These are phyloP conservation scores for Physcomitrium patens DNA, from an alignment of 225 moss, liverwort and hornwort genomes.

Conservation along the genomic window DNA sequence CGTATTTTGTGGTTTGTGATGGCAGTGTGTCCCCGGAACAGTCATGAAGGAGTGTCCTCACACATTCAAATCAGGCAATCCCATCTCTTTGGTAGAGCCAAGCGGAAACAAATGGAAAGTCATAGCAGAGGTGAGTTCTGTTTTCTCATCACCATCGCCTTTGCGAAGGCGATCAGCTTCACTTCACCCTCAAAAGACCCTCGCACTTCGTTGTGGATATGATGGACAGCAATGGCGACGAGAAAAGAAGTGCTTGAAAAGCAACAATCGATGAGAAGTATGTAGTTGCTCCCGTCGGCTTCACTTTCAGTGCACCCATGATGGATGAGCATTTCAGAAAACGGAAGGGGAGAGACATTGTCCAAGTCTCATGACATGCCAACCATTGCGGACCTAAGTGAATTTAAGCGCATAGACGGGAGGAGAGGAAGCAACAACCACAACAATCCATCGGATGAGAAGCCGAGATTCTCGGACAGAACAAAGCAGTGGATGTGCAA, in stretches of 20 bases:
- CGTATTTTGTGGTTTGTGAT: background rate
- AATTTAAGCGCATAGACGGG: background rate
- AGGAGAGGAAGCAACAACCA: conserved; percentile 27
- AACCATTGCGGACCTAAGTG: conserved; percentile 26
- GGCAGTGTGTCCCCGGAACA: conserved; percentile 48
- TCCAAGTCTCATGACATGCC: background rate
- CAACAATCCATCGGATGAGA: conserved; percentile 14
- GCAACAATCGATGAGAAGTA: conserved; percentile 44
- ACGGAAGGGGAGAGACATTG: conserved; percentile 35
- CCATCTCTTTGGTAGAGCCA: conserved; percentile 47
- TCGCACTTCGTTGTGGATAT: conserved; percentile 47
- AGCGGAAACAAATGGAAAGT: conserved; percentile 55
- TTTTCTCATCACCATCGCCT: conserved; percentile 50
- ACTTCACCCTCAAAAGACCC: conserved; percentile 42
- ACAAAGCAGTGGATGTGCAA: conserved; percentile 42
- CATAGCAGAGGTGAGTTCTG: conserved; percentile 17
- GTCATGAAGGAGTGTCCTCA: conserved; percentile 39
- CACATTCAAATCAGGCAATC: conserved; percentile 31
- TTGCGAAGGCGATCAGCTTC: conserved; percentile 44
- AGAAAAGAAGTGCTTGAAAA: conserved; percentile 35
- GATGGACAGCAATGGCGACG: conserved; percentile 39
- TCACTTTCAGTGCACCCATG: background rate
- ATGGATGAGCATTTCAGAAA: conserved; percentile 35
- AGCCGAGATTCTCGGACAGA: conserved; percentile 36
- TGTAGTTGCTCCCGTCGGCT: background rate